Evolutionary conservation across 176 grass and related monocot genomes (phyloP), one percentile per base, ranked within the genome.

Genomic region (Bromus sterilis): DNA sequence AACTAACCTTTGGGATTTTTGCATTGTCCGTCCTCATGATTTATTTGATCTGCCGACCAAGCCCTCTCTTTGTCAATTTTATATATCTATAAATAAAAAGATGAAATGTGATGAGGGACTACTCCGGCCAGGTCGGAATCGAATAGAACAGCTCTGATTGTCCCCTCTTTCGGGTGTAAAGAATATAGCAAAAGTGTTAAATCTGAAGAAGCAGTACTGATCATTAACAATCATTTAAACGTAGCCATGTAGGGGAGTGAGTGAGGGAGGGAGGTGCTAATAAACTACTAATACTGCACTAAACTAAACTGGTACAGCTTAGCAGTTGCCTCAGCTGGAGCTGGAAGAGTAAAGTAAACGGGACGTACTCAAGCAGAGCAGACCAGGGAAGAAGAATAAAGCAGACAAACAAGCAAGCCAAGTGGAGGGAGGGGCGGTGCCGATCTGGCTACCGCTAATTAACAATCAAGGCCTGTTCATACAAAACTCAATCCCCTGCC

Each of bases 1-100:
- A n/a, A 49, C 44, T 49, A 37, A 94, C 93, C 93, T 92, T 95
- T 80, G 90, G 80, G 69, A 92, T 86, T 78, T 44, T 92, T 31
- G 87, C 85, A 78, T 83, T 78, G 67, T 76, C 71, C 65, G 70
- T 66, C 88, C 74, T 84, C 90, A 90, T 95, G 40, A n/a, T 80
- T 32, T 4, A n/a, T 80, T 32, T 4, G 58, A 61, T 7, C 74
- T 15, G 36, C n/a, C 26, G 32, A 51, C 31, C 12, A 11, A 44
- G n/a, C n/a, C n/a, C n/a, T 11, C 51, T 69, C 33, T 24, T 82
- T 28, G 28, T 67, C 40, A 30, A 26, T 53, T 20, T 53, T n/a
- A n/a, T n/a, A n/a, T n/a, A n/a, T n/a, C n/a, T n/a, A n/a, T n/a
- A n/a, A n/a, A 7, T 53, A 80, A 82, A 55, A 82, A 69, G 61